Base-by-base conservation (phyloP, 2,329 filamentous ascomycete genomes). In the Colletotrichum phormii region DNA sequence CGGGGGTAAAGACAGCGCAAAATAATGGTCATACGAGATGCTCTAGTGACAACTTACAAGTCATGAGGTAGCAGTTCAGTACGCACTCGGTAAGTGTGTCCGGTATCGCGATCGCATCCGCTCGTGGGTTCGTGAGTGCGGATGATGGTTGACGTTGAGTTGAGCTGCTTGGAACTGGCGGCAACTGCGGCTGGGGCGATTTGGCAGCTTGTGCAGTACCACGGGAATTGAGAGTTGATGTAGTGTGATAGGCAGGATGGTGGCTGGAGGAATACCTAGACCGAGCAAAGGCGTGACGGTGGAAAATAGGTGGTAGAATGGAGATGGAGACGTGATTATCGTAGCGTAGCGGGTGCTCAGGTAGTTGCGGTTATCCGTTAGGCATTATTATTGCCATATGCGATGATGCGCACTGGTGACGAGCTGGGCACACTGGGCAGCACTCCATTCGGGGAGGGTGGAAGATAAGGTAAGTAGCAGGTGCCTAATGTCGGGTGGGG, bases 301-400 rank as follows among this genome's bases (percentile, higher is more conserved):
- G 42, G 42, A 22, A 49, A n/a, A 18, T 11, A 49, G 42, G n/a
- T n/a, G 42, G 42, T 49, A 7, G 42, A 49, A n/a, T 49, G 42
- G 18, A 49, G 42, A 49, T 49, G 42, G 42, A 49, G 42, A 49
- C 42, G 42, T 49, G 13, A 26, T 9, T 15, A 26, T 31, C 22
- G 37, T n/a, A 9, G 11, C 22, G 37, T n/a, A 9, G 11, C 22
- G 42, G 46, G 42, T 49, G 13, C 49, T 5, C 31, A 22, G 31
- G 24, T 46, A 63, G 18, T 13, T 63, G 60, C 46, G 60, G 42
- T 53, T 63, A 63, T 63, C 29, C 60, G 26, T 63, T 49, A 63
- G 26, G 18, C 59, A 33, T 24, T 63, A 33, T 63, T 53, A 29
- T 53, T 53, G 26, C 42, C 59, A 22, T 62, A 18, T 42, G 42